Percentiles rank a stretch among this genome's conserved stretches.
These are phyloP conservation scores for Gnaphalium uliginosum DNA, from an alignment of 129 eudicot species.

Conservation along the genomic window DNA sequence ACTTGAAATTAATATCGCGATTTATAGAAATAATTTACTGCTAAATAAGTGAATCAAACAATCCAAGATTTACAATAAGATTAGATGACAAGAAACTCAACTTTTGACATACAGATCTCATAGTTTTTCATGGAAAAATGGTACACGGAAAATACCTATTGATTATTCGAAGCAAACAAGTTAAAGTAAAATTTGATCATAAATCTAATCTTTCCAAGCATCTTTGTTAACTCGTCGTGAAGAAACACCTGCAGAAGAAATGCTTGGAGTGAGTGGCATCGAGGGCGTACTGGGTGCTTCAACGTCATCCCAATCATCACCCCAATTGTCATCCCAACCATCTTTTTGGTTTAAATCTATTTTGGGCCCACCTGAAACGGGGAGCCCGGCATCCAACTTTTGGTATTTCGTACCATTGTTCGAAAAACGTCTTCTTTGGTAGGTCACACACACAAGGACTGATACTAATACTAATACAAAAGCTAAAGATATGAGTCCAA, in stretches of 20 bases:
- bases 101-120: conserved; percentile 18
- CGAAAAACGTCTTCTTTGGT: conserved; percentile 32
- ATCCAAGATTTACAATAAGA: background rate
- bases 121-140: conserved; percentile 25
- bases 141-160: background rate
- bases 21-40: background rate
- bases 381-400: conserved; percentile 66
- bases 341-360: conserved; percentile 42
- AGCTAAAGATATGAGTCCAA: conserved; percentile 46
- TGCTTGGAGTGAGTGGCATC: conserved; percentile 73
- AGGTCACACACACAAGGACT: conserved; percentile 35
- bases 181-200: background rate
- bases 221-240: conserved; percentile 72
- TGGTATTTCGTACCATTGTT: conserved; percentile 55
- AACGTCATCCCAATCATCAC: conserved; percentile 83
- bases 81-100: conserved; percentile 15
- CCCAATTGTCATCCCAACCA: conserved; percentile 85
- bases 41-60: background rate
- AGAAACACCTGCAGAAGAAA: conserved; percentile 70
- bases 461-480: conserved; percentile 42
- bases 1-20: background rate
- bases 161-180: background rate
- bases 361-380: conserved; percentile 54
- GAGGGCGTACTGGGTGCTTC: conserved; percentile 80
- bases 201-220: conserved; percentile 73